These are phyloP conservation scores for Panicum hallii DNA, from an alignment of 202 grass and related monocot species.

Conservation along the genomic window DNA sequence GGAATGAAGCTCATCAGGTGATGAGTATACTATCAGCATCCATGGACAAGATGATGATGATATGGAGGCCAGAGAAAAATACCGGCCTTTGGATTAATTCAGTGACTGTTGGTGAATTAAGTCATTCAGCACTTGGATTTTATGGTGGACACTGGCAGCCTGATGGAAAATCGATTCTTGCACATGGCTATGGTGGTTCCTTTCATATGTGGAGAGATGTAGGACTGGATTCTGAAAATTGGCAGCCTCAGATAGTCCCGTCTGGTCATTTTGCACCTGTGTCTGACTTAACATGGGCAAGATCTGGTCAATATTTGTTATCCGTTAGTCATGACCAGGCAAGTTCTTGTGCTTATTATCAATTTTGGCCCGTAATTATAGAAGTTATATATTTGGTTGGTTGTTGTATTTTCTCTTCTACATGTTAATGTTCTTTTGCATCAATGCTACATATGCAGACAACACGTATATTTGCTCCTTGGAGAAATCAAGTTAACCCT, in stretches of 20 bases:
- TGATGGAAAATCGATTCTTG: slow-evolving; percentile 86
- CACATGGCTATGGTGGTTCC: slow-evolving; percentile 87
- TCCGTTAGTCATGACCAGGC: slow-evolving; percentile 97
- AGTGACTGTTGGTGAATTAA: slow-evolving; percentile 92
- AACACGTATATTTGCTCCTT: slow-evolving; percentile 83
- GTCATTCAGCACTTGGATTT: slow-evolving; percentile 86
- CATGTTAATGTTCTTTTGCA: slow-evolving; percentile 34
- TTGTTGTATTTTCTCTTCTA: slow-evolving; percentile 35
- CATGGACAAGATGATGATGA: slow-evolving; percentile 99
- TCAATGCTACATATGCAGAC: slow-evolving; percentile 66
- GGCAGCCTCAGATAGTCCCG: slow-evolving; percentile 79
- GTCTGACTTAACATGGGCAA: slow-evolving; percentile 83
- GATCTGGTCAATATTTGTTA: slow-evolving; percentile 77
- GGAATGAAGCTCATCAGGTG: slow-evolving; percentile 65
- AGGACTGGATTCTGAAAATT: slow-evolving; percentile 83
- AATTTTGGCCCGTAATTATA: background rate
- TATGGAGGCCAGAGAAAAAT: slow-evolving; percentile 89
- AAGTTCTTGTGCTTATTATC: slow-evolving; percentile 50
- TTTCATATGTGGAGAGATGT: slow-evolving; percentile 96
- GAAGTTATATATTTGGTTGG: background rate
- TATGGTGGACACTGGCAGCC: slow-evolving; percentile 91
- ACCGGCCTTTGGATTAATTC: slow-evolving; percentile 94
- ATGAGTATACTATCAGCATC: slow-evolving; percentile 96
- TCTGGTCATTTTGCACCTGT: slow-evolving; percentile 96
- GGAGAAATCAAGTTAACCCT: slow-evolving; percentile 65